Evolutionary conservation across 495 filamentous ascomycete genomes (phyloP).

Genomic region (Neurospora terricola): DNA sequence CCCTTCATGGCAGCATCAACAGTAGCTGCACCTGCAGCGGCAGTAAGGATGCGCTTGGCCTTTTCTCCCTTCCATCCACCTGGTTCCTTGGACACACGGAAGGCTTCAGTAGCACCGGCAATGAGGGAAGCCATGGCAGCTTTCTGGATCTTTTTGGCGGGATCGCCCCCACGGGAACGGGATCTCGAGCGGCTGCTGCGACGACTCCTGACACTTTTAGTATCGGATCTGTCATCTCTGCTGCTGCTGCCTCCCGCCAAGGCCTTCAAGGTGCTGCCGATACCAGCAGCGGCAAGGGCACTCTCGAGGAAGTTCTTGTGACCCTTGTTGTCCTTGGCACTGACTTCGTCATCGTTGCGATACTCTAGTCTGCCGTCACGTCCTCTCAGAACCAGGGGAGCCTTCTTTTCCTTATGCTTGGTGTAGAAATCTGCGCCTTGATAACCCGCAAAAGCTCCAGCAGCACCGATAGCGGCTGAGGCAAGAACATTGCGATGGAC

Average conservation of each 20-base stretch:
- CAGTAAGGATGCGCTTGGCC: slow-evolving; percentile 77
- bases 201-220: slow-evolving; percentile 41
- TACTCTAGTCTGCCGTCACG: slow-evolving; percentile 38
- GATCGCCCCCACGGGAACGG: slow-evolving; percentile 37
- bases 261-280: slow-evolving; percentile 53
- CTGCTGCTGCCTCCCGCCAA: slow-evolving; percentile 32
- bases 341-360: slow-evolving; percentile 44
- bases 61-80: slow-evolving; percentile 79
- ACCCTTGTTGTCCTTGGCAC: slow-evolving; percentile 36
- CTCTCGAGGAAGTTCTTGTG: slow-evolving; percentile 66
- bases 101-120: slow-evolving; percentile 80
- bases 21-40: slow-evolving; percentile 73
- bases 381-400: slow-evolving; percentile 28
- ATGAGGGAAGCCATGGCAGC: slow-evolving; percentile 78
- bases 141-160: slow-evolving; percentile 62
- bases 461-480: slow-evolving; percentile 44
- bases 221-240: slow-evolving; percentile 43
- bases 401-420: slow-evolving; percentile 37
- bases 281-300: slow-evolving; percentile 55
- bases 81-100: slow-evolving; percentile 74
- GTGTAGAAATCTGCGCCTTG: slow-evolving; percentile 45
- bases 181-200: slow-evolving; percentile 33
- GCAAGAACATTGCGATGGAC: slow-evolving; percentile 41
- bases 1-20: slow-evolving; percentile 69
- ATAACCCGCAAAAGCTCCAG: slow-evolving; percentile 45